Conservation (phyloP, 163 green algal genomes). For the Prototheca stagnorum region DNA sequence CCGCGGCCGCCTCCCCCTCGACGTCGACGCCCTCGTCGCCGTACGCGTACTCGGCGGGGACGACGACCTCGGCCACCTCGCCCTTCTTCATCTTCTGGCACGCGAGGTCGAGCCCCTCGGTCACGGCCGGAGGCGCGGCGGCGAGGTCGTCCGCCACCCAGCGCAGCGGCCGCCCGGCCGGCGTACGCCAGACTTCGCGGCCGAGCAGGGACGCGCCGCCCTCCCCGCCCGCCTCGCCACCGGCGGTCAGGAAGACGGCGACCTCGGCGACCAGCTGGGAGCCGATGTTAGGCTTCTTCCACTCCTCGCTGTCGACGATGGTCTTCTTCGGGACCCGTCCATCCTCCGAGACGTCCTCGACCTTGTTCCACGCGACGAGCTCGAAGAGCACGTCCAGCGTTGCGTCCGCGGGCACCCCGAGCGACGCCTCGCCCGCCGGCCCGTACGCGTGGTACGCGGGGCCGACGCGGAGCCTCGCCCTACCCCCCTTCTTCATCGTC, state of each 20-base stretch:
- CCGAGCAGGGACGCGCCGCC: not conserved
- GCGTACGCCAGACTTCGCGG: not conserved
- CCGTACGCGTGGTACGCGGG: constrained; percentile 35
- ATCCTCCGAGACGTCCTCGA: constrained; percentile 49
- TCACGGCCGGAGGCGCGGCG: too few species aligned
- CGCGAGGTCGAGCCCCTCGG: constrained; percentile 63
- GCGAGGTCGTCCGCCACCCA: constrained; percentile 13
- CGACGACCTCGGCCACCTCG: constrained; percentile 52
- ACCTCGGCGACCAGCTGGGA: too few species aligned
- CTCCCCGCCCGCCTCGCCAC: too few species aligned
- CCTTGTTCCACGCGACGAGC: constrained; percentile 55
- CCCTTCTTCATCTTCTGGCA: constrained; percentile 78
- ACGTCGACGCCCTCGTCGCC: constrained; percentile 4
- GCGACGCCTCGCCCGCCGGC: too few species aligned
- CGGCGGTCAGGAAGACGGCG: too few species aligned
- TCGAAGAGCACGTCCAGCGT: constrained; percentile 46
- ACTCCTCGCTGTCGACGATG: constrained; percentile 44
- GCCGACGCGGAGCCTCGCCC: constrained; percentile 34
- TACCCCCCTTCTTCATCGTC: constrained; percentile 75
- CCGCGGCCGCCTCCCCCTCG: not conserved
- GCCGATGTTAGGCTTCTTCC: constrained; percentile 48
- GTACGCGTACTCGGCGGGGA: constrained; percentile 37
- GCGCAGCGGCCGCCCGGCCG: constrained; percentile 38
- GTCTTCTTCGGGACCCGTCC: constrained; percentile 73
- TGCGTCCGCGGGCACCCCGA: not conserved